A percentile compares a stretch with the other conserved stretches of the same genome.
These are phyloP conservation scores for Selenicereus undatus DNA, from an alignment of 148 eudicot genomes.

Conservation along the genomic window DNA sequence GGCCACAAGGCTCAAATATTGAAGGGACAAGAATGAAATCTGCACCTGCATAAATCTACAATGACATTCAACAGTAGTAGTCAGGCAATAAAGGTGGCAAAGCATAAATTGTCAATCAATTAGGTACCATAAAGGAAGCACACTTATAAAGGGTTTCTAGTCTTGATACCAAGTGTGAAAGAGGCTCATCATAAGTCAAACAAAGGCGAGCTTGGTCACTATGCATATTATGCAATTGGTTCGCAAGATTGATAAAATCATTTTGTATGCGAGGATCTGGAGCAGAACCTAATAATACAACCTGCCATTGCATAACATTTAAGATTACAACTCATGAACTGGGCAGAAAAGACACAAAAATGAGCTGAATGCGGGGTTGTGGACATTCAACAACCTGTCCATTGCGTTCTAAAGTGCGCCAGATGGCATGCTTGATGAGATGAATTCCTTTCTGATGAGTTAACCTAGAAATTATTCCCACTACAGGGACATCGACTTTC, in stretches of 20 bases:
- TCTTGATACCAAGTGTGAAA: slow-evolving; percentile 83
- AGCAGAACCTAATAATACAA: slow-evolving; percentile 73
- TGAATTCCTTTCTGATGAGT: slow-evolving; percentile 98
- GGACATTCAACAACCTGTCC: slow-evolving; percentile 64
- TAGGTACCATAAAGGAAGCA: slow-evolving; percentile 24
- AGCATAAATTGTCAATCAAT: slow-evolving; percentile 24
- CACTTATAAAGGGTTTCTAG: neutral
- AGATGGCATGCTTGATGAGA: slow-evolving; percentile 49
- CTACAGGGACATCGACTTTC: slow-evolving; percentile 63
- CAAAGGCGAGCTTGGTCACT: slow-evolving; percentile 83
- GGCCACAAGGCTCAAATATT: slow-evolving; percentile 95
- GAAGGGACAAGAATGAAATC: slow-evolving; percentile 97
- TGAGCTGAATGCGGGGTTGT: neutral
- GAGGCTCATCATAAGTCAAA: slow-evolving; percentile 95
- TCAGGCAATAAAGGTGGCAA: slow-evolving; percentile 7
- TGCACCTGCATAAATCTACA: slow-evolving; percentile 94
- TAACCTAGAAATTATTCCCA: slow-evolving; percentile 89
- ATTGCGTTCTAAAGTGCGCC: slow-evolving; percentile 84
- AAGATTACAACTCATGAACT: neutral
- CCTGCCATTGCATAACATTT: slow-evolving; percentile 36
- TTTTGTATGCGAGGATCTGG: slow-evolving; percentile 77
- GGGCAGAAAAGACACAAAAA: neutral
- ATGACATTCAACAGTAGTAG: slow-evolving; percentile 6
- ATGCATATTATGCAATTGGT: slow-evolving; percentile 75
- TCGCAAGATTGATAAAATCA: slow-evolving; percentile 77